Evolutionary conservation across 352 stramenopile species (phyloP), one percentile per base, ranked within the genome.

Genomic region (Globisporangium echinulatum): DNA sequence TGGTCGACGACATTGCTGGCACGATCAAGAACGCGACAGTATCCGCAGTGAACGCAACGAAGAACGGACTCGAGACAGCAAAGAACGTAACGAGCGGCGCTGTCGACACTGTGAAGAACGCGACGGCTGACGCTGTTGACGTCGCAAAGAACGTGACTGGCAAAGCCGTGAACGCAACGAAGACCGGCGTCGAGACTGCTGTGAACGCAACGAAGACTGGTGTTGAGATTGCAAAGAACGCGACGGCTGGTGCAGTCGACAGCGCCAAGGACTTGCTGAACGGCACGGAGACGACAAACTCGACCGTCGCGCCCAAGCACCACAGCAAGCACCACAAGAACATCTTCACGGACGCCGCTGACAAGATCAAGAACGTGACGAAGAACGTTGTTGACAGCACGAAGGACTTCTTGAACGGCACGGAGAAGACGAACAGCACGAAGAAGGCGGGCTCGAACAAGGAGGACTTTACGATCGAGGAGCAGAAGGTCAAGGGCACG

Each of bases 401-500:
- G 11, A 38, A 17, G 44, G 25, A 51, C 33, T 42, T 14, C 3
- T 37, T 53, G 9, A 51, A 59, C 52, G 48, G 39, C 42, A 52
- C 62, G 46, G 33, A 33, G 44, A 38, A 33, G 48, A 15, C 48
- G 17, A 52, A 52, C 8, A 52, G 25, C 48, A 36, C 48, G 19
- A 43, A 43, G 25, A 39, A 55, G 10, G 13, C 37, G 51, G 36
- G 14, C 51, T 33, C 25, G 25, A 33, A 33, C 25, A 33, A 33
- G 25, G 40, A 55, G 51, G 40, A 55, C 51, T 55, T 44, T 5
- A 55, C 51, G 14, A 55, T 46, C n/a, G 38, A 55, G 15, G 58
- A 68, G 19, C 19, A 55, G 25, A 53, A 58, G 42, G 63, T 66
- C 47, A 49, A 59, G 39, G 58, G 52, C 49, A 64, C 51, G 13